Percentiles rank a stretch among this genome's conserved stretches.
phyloP scores from a whole-genome alignment of 129 eudicot species.

The Silybum marianum region DNA sequence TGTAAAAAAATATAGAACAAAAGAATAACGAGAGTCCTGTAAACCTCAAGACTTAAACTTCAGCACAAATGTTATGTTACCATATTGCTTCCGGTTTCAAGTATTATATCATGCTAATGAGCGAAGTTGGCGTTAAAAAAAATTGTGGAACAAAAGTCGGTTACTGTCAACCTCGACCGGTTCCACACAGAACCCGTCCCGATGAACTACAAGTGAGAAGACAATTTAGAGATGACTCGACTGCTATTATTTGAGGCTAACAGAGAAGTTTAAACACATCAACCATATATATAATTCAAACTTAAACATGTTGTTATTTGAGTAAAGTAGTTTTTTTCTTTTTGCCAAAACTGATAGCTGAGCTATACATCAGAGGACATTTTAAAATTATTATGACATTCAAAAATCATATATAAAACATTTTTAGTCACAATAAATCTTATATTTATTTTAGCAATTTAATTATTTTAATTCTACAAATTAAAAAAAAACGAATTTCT shows the following conservation, averaged over 20 bases:
- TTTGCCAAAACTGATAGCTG: no score
- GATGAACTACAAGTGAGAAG: neutral
- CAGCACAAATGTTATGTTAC: neutral
- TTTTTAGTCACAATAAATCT: no score
- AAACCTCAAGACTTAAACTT: neutral
- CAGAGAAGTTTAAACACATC: no score
- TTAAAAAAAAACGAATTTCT: neutral
- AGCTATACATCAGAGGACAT: neutral
- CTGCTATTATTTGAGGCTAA: no score
- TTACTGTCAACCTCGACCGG: neutral
- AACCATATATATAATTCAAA: neutral
- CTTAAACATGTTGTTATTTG: neutral
- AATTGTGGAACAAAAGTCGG: neutral
- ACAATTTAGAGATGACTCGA: no score
- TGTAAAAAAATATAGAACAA: neutral
- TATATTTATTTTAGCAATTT: no score
- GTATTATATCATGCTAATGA: neutral
- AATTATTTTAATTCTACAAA: neutral
- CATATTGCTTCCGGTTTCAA: neutral
- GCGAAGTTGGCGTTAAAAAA: neutral
- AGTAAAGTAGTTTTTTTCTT: no score
- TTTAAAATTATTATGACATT: no score
- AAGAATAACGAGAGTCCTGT: neutral
- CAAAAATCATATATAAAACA: no score
- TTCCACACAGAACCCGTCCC: neutral